Evolutionary conservation across 1,139 yeast genomes (phyloP).

Genomic region (Pichia sp.): DNA sequence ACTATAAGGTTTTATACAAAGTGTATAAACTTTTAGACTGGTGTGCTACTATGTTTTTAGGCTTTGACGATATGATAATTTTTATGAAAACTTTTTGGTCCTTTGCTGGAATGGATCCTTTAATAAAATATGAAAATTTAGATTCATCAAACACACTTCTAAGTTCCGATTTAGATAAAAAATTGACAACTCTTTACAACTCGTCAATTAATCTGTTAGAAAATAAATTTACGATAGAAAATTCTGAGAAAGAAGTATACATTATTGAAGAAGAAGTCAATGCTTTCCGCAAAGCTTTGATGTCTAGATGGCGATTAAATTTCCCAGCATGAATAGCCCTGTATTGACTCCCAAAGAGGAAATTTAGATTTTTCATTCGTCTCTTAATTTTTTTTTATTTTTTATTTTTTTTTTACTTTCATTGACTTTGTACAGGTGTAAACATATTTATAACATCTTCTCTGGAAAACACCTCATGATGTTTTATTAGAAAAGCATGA

Average conservation of each 20-base stretch:
- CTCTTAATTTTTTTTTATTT: too few relatives aligned
- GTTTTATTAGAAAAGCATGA: too few relatives aligned
- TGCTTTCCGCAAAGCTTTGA: not conserved
- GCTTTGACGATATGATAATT: slow-evolving; percentile 5
- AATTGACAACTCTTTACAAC: not conserved
- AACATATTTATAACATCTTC: too few relatives aligned
- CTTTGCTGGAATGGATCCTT: slow-evolving; percentile 1
- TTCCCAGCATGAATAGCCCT: not conserved
- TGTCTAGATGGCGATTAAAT: not conserved
- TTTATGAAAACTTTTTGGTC: slow-evolving; percentile 1
- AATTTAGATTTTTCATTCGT: too few relatives aligned
- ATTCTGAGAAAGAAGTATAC: not conserved
- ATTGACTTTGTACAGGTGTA: too few relatives aligned
- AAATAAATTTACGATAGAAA: slow-evolving; percentile 13
- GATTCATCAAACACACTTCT: not conserved
- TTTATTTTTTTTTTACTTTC: too few relatives aligned
- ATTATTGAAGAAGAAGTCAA: not conserved
- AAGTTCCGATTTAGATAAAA: not conserved
- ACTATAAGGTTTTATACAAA: not conserved
- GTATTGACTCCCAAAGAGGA: slow-evolving; percentile 45
- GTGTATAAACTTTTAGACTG: slow-evolving; percentile 4
- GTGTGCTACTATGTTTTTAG: slow-evolving; percentile 3
- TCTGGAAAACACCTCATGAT: too few relatives aligned
- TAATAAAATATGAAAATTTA: not conserved
- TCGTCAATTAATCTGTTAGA: not conserved